Percentiles rank a stretch among this genome's conserved stretches.
Evolutionary conservation across 2,329 filamentous ascomycete species (phyloP).

Genomic region (Claviceps spartinae): DNA sequence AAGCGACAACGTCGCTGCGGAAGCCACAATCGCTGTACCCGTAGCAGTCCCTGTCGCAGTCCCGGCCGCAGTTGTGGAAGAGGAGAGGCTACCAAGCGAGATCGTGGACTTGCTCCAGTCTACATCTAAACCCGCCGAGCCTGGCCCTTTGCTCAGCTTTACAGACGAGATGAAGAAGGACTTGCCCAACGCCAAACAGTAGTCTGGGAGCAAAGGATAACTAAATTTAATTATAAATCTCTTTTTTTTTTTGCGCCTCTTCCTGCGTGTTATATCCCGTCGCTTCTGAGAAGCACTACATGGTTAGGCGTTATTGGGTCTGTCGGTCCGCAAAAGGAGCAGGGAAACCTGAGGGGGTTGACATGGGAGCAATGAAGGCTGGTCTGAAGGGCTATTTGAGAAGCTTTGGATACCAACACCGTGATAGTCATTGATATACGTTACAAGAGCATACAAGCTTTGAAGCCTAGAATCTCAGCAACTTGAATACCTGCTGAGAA

Average conservation of each 20-base stretch:
- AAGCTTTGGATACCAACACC: conserved; percentile 1
- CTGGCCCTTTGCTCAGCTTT: conserved; percentile 41
- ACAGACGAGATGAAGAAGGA: conserved; percentile 37
- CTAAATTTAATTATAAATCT: neutral
- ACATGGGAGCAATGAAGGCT: too few species aligned
- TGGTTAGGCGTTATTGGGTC: conserved; percentile 5
- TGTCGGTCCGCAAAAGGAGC: neutral
- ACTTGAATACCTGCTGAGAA: neutral
- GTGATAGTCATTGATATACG: neutral
- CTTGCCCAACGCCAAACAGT: conserved; percentile 22
- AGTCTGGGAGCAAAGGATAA: neutral
- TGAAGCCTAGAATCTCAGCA: neutral
- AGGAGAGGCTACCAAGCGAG: conserved; percentile 17
- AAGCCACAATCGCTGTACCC: neutral
- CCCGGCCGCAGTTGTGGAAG: neutral
- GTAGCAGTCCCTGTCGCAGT: neutral
- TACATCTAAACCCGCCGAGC: conserved; percentile 33
- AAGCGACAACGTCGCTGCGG: conserved; percentile 21
- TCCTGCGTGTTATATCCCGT: neutral
- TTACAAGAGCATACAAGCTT: neutral
- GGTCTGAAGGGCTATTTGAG: neutral
- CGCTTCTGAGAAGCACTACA: neutral
- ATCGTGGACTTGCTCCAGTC: conserved; percentile 30
- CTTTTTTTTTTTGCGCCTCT: neutral
- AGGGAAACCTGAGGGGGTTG: neutral